Base-by-base conservation (phyloP, 164 flowering plant species). In the grape (Vitis vinifera) region DNA sequence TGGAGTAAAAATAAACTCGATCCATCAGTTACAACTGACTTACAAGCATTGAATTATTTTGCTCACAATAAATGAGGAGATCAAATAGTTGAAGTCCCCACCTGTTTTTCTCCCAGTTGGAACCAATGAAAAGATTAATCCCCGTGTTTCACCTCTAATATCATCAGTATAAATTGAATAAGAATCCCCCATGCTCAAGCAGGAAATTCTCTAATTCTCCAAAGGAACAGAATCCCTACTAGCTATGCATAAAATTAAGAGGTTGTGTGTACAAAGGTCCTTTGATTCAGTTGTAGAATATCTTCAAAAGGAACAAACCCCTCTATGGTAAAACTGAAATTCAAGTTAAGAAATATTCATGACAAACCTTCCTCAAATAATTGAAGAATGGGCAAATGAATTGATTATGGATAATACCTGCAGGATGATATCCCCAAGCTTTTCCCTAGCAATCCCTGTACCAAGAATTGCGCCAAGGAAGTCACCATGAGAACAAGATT, bases 381-480 rank as follows among this genome's bases (percentile, higher is more conserved):
- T 37, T 37, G 44, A 37, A 3, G 7, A 37, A 37, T 37, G 44
- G 7, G 0, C 44, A 37, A 37, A 37, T 37, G 44, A 37, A 37
- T 6, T 37, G 7, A 37, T 6, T 37, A 2, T 37, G 44, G 44
- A 37, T 37, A 37, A 68, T 65, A 89, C 99, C 99, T 91, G 95
- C 73, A 94, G 73, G n/a, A 92, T 51, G 61, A 94, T 89, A 78
- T 94, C 99, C 17, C 99, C 99, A 66, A 94, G 78, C 81, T 89
- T 92, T 66, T 91, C 97, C 74, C 99, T 86, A 19, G 87, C 80
- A 72, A 94, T 92, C 68, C 97, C 99, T 53, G 91, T 88, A 51
- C 96, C 97, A 71, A 94, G 96, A 80, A 92, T 86, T 65, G 99
- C 75, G 23, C 97, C 99, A 76, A 94, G 99, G 79, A 94, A 91